Conservation (phyloP, 1,284 basidiomycete species). For the Trichosporon sp. region DNA sequence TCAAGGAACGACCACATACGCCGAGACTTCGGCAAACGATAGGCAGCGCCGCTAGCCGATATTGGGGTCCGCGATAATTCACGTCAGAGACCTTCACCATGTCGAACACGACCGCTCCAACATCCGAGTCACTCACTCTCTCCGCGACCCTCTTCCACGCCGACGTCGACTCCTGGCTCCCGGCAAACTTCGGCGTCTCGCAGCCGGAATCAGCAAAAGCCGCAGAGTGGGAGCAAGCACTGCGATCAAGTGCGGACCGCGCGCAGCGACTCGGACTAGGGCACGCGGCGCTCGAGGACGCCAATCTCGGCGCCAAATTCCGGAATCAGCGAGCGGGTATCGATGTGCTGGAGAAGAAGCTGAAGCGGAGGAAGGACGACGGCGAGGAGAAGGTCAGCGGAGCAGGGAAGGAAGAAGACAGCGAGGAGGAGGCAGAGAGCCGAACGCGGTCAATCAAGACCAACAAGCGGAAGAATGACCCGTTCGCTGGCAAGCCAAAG, state of each 20-base stretch:
- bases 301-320: neutral
- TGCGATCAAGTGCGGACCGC: constrained; percentile 7
- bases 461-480: constrained; percentile 18
- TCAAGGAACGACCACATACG: too few relatives aligned
- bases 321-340: constrained; percentile 9
- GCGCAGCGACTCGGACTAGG: constrained; percentile 33
- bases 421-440: constrained; percentile 8
- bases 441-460: constrained; percentile 10
- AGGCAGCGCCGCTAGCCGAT: too few relatives aligned
- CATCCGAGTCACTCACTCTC: constrained; percentile 31
- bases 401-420: constrained; percentile 8
- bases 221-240: constrained; percentile 15
- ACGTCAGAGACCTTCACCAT: too few relatives aligned
- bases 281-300: constrained; percentile 29
- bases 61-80: too few relatives aligned
- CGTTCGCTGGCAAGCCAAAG: neutral
- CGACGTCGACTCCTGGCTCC: constrained; percentile 38
- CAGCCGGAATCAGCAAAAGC: constrained; percentile 5
- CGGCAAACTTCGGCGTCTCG: constrained; percentile 28
- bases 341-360: constrained; percentile 12
- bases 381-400: constrained; percentile 13
- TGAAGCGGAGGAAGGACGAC: constrained; percentile 10
- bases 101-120: neutral
- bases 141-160: constrained; percentile 38
- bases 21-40: too few relatives aligned